Evolutionary conservation across 2,329 filamentous ascomycete genomes (phyloP), one percentile per base, ranked within the genome.

Genomic region (Scleromitrula shiraiana): DNA sequence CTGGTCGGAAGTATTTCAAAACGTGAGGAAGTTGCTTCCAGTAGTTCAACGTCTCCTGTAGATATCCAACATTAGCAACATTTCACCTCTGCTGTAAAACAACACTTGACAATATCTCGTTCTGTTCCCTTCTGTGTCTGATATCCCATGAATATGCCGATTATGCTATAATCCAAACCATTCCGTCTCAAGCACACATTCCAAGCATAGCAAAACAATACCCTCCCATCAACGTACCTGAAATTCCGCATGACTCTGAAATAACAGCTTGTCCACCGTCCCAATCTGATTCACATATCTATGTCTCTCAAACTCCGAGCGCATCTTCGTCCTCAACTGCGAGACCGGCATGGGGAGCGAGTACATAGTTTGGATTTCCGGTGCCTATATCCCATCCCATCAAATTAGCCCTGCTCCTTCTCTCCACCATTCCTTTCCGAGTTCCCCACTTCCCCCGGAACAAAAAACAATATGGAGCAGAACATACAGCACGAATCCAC

Each of bases 301-400:
- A 73, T 97, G 84, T 65, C 88, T 80, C 76, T 98, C 93, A 67
- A 96, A 98, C 67, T 98, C 90, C 72, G 97, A 86, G 67, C 93
- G 81, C 67, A 97, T 85, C 72, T 94, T 91, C 51, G 91, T 94
- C 60, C 93, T 86, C 65, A 98, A 83, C 55, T 79, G 76, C 33
- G 91, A 86, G 45, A 96, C 82, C 45, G 91, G 89, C 64, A 95
- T 80, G 66, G 87, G 88, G 64, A 98, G 75, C 54, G 85, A 86
- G 80, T 98, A 98, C 88, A 97, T 95, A 53, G 82, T 85, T 70
- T 97, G 93, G 65, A 98, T 91, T 68, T 97, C 90, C 53, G 93
- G 91, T 33, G 89, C 89, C 93, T 98, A 66, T 48, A 36, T 20
- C 15, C 20, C 23, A 35, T 17, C n/a, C 9, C 36, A 23, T 14